Conservation (phyloP, 805 yeast species). For the Huiozyma sinensis region DNA sequence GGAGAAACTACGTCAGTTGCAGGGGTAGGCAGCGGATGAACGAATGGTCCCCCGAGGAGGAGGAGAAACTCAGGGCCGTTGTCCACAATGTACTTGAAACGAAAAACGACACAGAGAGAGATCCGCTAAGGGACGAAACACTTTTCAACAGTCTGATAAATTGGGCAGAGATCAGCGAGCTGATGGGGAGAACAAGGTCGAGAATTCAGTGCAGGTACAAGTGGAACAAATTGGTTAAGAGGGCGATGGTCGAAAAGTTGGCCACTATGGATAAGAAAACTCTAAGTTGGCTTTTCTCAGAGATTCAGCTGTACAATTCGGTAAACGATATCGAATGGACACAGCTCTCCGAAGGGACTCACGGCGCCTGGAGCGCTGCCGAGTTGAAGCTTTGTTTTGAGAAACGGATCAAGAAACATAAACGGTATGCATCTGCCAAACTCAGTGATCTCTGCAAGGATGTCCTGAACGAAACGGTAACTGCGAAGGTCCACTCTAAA, state of each 20-base stretch:
- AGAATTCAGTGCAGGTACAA: slow-evolving; percentile 88
- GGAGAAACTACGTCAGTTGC: slow-evolving; percentile 87
- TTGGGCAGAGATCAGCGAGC: slow-evolving; percentile 80
- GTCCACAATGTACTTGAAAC: slow-evolving; percentile 23
- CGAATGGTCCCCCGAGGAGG: slow-evolving; percentile 69
- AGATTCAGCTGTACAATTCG: slow-evolving; percentile 33
- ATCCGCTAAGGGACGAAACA: slow-evolving; percentile 3
- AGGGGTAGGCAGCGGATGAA: slow-evolving; percentile 57
- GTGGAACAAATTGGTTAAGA: slow-evolving; percentile 66
- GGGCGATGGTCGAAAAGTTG: slow-evolving; percentile 22
- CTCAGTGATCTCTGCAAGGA: slow-evolving; percentile 25
- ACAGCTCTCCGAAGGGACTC: slow-evolving; percentile 35
- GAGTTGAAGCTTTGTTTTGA: slow-evolving; percentile 55
- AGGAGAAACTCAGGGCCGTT: slow-evolving; percentile 41
- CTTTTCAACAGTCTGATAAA: slow-evolving; percentile 40
- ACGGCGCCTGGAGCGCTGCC: slow-evolving; percentile 43
- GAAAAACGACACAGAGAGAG: slow-evolving; percentile 17
- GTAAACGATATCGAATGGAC: slow-evolving; percentile 42
- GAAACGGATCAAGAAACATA: slow-evolving; percentile 39
- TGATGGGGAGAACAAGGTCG: slow-evolving; percentile 74
- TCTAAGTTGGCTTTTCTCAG: slow-evolving; percentile 37
- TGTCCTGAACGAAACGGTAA: slow-evolving; percentile 2
- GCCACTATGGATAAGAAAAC: slow-evolving; percentile 31
- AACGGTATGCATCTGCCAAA: slow-evolving; percentile 35
- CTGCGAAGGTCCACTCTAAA: no score